phyloP scores from a whole-genome alignment of 2,329 filamentous ascomycete genomes.

The Sphaerulina vaccinii region DNA sequence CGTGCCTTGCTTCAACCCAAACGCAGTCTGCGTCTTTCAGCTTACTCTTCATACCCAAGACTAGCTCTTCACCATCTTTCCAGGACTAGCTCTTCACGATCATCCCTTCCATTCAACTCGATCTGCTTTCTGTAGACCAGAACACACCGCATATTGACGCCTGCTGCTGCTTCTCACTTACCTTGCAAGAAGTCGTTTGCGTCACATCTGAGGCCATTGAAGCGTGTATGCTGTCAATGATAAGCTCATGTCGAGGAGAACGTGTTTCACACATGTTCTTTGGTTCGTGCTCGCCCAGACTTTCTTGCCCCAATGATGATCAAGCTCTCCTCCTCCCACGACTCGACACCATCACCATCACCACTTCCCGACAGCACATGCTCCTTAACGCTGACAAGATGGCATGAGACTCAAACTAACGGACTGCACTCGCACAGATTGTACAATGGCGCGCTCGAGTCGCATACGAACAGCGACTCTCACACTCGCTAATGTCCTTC shows the following conservation, averaged over 20 bases:
- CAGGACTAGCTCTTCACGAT: neutral
- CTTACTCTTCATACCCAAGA: neutral
- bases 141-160: neutral
- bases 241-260: neutral
- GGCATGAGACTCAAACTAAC: neutral
- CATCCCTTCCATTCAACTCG: no score
- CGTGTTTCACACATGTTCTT: neutral
- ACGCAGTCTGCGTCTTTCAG: neutral
- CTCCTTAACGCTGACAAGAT: neutral
- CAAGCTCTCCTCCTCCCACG: neutral
- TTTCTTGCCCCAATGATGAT: neutral
- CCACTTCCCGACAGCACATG: neutral
- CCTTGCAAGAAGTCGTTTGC: neutral
- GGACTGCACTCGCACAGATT: neutral
- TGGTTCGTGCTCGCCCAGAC: neutral
- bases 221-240: neutral
- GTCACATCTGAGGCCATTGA: neutral
- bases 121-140: no score
- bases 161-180: neutral
- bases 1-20: no score
- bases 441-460: conserved; percentile 23
- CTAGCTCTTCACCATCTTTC: neutral
- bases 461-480: conserved; percentile 47
- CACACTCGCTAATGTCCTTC: conserved; percentile 67
- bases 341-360: neutral